Evolutionary conservation across 1,284 basidiomycete species (phyloP).

Genomic region (Pisolithus thermaeus): DNA sequence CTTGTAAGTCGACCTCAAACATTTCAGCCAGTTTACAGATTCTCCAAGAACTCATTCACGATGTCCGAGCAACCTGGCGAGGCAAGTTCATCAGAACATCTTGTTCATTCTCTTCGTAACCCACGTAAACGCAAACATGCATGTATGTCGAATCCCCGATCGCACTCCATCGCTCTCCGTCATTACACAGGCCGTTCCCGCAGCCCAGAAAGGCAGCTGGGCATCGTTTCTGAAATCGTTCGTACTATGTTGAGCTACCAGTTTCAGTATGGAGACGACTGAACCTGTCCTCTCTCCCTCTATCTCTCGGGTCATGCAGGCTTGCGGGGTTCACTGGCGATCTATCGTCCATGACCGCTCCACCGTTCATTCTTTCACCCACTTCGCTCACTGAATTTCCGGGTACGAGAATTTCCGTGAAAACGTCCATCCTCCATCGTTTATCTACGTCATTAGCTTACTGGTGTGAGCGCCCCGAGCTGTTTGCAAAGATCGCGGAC

Average conservation of each 20-base stretch:
- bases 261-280: slow-evolving; percentile 5
- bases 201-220: slow-evolving; percentile 71
- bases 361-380: slow-evolving; percentile 89
- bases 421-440: not conserved
- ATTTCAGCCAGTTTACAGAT: slow-evolving; percentile 5
- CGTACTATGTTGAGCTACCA: slow-evolving; percentile 21
- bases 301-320: slow-evolving; percentile 30
- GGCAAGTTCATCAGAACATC: slow-evolving; percentile 28
- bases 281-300: slow-evolving; percentile 4
- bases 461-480: slow-evolving; percentile 86
- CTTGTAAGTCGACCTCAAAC: slow-evolving; percentile 4
- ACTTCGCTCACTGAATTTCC: slow-evolving; percentile 85
- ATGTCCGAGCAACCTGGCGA: slow-evolving; percentile 42
- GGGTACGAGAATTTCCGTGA: slow-evolving; percentile 40
- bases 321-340: slow-evolving; percentile 87
- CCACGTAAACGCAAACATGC: slow-evolving; percentile 24
- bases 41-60: slow-evolving; percentile 3
- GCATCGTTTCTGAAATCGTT: slow-evolving; percentile 78
- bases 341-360: slow-evolving; percentile 90
- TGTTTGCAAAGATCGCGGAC: slow-evolving; percentile 82
- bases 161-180: slow-evolving; percentile 11
- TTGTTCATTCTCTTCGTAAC: slow-evolving; percentile 26
- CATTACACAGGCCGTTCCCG: slow-evolving; percentile 59
- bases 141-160: slow-evolving; percentile 29
- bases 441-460: slow-evolving; percentile 50